These are phyloP conservation scores for cucumber (Cucumis sativus) DNA, from an alignment of 306 rosid genomes.

Conservation along the genomic window DNA sequence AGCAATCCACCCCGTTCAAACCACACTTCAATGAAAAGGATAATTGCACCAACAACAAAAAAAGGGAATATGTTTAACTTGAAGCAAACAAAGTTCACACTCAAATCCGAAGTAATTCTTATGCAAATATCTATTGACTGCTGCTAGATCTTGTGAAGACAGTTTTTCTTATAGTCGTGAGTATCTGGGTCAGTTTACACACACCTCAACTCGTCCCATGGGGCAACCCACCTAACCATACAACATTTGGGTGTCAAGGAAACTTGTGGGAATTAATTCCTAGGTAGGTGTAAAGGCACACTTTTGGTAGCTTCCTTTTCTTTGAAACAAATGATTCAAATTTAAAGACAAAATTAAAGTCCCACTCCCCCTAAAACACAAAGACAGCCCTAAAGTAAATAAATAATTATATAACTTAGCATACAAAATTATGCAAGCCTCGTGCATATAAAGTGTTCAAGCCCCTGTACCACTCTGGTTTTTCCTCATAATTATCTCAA, in stretches of 20 bases:
- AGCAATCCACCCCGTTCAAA: background rate
- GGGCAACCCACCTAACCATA: no score
- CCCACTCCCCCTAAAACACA: background rate
- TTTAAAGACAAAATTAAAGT: background rate
- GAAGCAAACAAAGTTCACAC: background rate
- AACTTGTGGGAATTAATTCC: no score
- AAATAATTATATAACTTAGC: background rate
- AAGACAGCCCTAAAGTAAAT: background rate
- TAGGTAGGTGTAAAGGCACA: background rate
- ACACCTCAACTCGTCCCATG: no score
- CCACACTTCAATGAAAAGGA: background rate
- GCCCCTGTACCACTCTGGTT: background rate
- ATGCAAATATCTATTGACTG: background rate
- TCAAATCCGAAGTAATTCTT: constrained; percentile 1
- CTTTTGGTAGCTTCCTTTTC: background rate
- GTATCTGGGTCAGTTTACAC: no score
- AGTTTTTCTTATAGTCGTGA: no score
- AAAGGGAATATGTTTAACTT: background rate
- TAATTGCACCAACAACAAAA: background rate
- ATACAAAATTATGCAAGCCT: background rate
- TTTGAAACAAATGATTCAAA: background rate
- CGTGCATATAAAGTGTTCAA: background rate
- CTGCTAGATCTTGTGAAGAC: background rate
- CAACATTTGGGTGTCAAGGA: no score
- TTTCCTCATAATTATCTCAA: background rate